Evolutionary conservation across 345 rosid species (phyloP).

Genomic region (Salix viminalis): DNA sequence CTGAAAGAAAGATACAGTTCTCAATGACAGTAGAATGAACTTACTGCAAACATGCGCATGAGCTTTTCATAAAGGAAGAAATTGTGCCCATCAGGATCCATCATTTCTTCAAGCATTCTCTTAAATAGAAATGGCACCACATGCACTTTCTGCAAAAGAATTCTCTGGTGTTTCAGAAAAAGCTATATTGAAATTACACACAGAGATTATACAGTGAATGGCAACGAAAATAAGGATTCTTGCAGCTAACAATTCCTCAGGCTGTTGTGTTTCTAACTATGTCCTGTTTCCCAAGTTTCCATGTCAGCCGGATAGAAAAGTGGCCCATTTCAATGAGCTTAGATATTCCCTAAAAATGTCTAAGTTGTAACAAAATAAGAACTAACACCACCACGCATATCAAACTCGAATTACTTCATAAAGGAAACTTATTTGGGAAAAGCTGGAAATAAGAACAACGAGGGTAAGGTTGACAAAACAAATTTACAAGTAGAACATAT

Average conservation of each 20-base stretch:
- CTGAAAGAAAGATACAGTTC: not conserved
- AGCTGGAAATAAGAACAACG: not conserved
- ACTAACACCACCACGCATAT: not conserved
- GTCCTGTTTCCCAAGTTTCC: too few species aligned
- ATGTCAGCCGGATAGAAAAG: too few species aligned
- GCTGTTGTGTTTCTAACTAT: too few species aligned
- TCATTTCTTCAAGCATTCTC: constrained; percentile 54
- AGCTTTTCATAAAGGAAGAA: constrained; percentile 40
- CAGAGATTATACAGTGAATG: too few species aligned
- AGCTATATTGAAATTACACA: not conserved
- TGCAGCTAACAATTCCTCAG: too few species aligned
- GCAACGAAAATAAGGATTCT: too few species aligned
- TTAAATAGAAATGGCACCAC: constrained; percentile 64
- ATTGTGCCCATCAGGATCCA: constrained; percentile 70
- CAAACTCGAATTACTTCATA: not conserved
- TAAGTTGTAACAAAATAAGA: too few species aligned
- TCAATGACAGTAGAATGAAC: constrained; percentile 15
- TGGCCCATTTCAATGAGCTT: too few species aligned
- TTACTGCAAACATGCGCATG: constrained; percentile 74
- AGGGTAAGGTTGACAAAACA: not conserved
- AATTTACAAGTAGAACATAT: not conserved
- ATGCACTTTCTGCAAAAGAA: constrained; percentile 48
- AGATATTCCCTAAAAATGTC: too few species aligned
- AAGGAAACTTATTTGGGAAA: not conserved
- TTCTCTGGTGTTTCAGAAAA: constrained; percentile 2